Conservation (phyloP, 441 rosid species). For the Adansonia rubrostipa region DNA sequence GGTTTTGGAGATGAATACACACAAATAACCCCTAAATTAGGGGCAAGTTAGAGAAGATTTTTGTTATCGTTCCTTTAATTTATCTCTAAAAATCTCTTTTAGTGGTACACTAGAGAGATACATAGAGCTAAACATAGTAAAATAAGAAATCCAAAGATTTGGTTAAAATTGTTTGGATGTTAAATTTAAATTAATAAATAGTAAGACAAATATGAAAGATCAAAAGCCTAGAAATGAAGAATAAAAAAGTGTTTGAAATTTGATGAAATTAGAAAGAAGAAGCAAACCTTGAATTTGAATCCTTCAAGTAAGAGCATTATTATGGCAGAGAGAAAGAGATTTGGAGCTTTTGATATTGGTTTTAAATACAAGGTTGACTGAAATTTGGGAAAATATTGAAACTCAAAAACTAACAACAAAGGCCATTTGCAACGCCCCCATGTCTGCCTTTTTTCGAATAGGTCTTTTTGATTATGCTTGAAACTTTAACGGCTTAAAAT, state of each 20-base stretch:
- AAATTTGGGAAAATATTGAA: neutral
- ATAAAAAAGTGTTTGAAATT: neutral
- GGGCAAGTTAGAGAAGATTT: too few species aligned
- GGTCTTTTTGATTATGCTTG: slow-evolving; percentile 21
- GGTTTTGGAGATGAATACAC: too few species aligned
- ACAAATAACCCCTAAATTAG: too few species aligned
- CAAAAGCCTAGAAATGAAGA: neutral
- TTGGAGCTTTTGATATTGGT: neutral
- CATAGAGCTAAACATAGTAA: neutral
- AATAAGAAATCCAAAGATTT: neutral
- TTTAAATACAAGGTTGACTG: slow-evolving; percentile 14
- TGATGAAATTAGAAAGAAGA: neutral
- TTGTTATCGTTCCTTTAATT: too few species aligned
- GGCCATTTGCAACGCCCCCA: slow-evolving; percentile 27
- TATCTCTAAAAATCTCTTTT: too few species aligned
- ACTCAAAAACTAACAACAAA: slow-evolving; percentile 28
- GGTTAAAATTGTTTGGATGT: neutral
- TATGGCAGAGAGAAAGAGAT: neutral
- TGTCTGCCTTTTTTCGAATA: slow-evolving; percentile 32
- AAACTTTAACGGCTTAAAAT: slow-evolving; percentile 32
- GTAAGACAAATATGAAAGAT: neutral
- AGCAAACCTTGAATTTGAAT: slow-evolving; percentile 17
- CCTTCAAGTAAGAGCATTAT: slow-evolving; percentile 10
- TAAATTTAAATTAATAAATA: neutral
- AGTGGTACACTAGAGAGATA: too few species aligned